phyloP scores from a whole-genome alignment of 1,284 basidiomycete genomes.

The Ceratobasidium sp. region DNA sequence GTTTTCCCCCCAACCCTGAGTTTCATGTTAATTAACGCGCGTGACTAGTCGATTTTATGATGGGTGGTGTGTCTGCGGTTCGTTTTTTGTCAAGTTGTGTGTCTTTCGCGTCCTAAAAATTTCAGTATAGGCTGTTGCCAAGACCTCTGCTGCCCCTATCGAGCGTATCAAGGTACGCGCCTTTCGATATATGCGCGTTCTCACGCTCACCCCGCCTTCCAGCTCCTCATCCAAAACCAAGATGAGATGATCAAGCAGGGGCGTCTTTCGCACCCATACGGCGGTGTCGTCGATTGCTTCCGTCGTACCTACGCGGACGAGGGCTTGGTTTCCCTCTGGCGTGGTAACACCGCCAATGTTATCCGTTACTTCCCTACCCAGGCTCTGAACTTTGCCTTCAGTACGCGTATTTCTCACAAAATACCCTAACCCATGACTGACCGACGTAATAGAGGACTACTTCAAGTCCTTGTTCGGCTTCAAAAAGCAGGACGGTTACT shows the following conservation, averaged over 20 bases:
- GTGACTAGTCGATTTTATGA: conserved; percentile 81
- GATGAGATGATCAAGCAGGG: conserved; percentile 98
- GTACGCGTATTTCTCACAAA: conserved; percentile 59
- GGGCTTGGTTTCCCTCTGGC: conserved; percentile 90
- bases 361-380: conserved; percentile 99
- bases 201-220: conserved; percentile 28
- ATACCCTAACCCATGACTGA: conserved; percentile 45
- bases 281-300: conserved; percentile 92
- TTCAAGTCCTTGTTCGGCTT: conserved; percentile 95
- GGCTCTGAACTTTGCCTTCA: conserved; percentile 95
- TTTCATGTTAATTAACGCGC: conserved; percentile 38
- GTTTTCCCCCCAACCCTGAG: not conserved
- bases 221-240: conserved; percentile 97
- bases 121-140: conserved; percentile 82
- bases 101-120: conserved; percentile 42
- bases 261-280: conserved; percentile 91
- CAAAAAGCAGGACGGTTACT: conserved; percentile 89
- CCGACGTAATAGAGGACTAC: conserved; percentile 79
- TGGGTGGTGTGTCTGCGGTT: conserved; percentile 92
- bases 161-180: conserved; percentile 86
- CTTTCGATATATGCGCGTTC: conserved; percentile 20
- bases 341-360: conserved; percentile 97
- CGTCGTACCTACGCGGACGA: conserved; percentile 88
- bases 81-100: conserved; percentile 52
- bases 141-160: conserved; percentile 97